A percentile compares a stretch with the other conserved stretches of the same genome.
Conservation (phyloP, 2,329 filamentous ascomycete species). For the Exophiala phaeomuriformis region DNA sequence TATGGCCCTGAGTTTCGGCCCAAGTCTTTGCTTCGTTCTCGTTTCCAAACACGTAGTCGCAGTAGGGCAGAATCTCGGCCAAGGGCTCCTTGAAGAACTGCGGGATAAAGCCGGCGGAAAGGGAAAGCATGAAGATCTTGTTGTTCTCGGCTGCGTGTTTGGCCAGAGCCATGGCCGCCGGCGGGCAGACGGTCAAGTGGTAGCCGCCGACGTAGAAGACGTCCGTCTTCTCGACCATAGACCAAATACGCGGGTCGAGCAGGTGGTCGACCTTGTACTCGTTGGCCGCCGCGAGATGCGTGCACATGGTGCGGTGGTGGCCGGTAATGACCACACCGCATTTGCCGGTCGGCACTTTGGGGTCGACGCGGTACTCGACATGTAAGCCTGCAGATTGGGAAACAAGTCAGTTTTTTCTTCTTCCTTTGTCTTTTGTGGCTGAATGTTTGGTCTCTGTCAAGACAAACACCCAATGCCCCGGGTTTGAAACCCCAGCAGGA, state of each 20-base stretch:
- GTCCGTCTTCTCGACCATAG: conserved; percentile 78
- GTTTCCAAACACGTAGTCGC: conserved; percentile 95
- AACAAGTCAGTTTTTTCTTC: conserved; percentile 3
- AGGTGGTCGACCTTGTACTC: conserved; percentile 93
- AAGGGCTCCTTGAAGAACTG: conserved; percentile 97
- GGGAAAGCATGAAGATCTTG: conserved; percentile 84
- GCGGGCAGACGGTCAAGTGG: conserved; percentile 93
- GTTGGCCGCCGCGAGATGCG: conserved; percentile 92
- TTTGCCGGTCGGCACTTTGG: conserved; percentile 75
- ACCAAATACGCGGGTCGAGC: conserved; percentile 86
- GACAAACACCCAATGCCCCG: too few species aligned
- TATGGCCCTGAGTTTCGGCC: conserved; percentile 71
- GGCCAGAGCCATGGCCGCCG: conserved; percentile 80
- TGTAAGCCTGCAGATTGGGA: conserved; percentile 37
- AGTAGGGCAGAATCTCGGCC: conserved; percentile 80
- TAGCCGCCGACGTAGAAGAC: conserved; percentile 92
- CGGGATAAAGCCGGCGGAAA: conserved; percentile 91
- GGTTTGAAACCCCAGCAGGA: too few species aligned
- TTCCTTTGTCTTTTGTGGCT: background rate
- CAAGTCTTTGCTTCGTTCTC: conserved; percentile 89
- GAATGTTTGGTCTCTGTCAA: background rate
- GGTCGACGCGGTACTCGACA: conserved; percentile 90
- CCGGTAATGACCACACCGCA: conserved; percentile 96
- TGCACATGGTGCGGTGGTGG: conserved; percentile 90
- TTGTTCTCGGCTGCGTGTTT: conserved; percentile 81